Evolutionary conservation across 2,329 filamentous ascomycete species (phyloP).

Genomic region (Cladophialophora yegresii): DNA sequence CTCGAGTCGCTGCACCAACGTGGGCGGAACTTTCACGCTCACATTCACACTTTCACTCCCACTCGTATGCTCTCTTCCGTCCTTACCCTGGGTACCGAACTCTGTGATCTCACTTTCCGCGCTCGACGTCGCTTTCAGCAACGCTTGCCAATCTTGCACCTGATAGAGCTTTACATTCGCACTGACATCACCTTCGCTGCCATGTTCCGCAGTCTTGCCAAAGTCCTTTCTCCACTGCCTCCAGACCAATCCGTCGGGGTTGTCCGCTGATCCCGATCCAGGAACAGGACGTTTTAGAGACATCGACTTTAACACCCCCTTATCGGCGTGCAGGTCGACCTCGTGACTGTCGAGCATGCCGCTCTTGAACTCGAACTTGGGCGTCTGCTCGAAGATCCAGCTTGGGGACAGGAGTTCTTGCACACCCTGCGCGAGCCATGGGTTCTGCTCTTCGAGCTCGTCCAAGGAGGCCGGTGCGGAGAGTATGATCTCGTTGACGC

Average conservation of each 20-base stretch:
- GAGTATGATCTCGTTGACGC: slow-evolving; percentile 25
- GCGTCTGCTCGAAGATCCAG: slow-evolving; percentile 35
- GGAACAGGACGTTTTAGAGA: background rate
- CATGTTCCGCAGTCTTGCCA: background rate
- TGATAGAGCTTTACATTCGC: background rate
- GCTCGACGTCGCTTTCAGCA: background rate
- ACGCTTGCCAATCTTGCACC: background rate
- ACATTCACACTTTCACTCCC: background rate
- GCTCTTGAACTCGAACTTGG: slow-evolving; percentile 32
- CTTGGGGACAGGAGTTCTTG: slow-evolving; percentile 30
- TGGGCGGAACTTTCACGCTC: slow-evolving; percentile 1
- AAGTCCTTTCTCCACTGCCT: slow-evolving; percentile 1
- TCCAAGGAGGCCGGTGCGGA: slow-evolving; percentile 4
- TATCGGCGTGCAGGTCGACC: slow-evolving; percentile 29
- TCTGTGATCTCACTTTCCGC: background rate
- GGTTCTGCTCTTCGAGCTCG: slow-evolving; percentile 16
- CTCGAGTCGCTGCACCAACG: slow-evolving; percentile 14
- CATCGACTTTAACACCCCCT: slow-evolving; percentile 24
- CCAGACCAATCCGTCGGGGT: background rate
- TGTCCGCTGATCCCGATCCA: background rate
- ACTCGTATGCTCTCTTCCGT: background rate
- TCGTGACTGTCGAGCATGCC: slow-evolving; percentile 22
- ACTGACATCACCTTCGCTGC: background rate
- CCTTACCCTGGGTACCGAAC: background rate
- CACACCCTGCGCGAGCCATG: slow-evolving; percentile 25